A percentile compares a stretch with the other conserved stretches of the same genome.
Evolutionary conservation across 1,139 yeast species (phyloP).

Genomic region (Lodderomyces orthopsilosis): DNA sequence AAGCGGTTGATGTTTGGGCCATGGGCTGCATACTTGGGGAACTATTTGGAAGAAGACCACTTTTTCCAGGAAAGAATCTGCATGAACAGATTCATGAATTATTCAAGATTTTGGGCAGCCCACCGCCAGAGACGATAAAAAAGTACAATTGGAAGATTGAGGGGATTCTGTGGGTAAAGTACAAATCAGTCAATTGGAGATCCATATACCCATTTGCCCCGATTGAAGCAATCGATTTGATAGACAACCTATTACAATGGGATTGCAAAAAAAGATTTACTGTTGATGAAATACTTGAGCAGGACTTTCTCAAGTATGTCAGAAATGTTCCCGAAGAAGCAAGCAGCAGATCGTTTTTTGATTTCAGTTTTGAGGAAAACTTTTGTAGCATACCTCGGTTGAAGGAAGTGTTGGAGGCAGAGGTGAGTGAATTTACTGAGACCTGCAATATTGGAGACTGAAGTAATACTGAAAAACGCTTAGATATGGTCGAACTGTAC

Average conservation of each 20-base stretch:
- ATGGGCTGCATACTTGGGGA: constrained; percentile 79
- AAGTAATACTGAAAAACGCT: too few species aligned
- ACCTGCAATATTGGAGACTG: constrained; percentile 7
- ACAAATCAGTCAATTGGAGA: constrained; percentile 42
- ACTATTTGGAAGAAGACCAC: constrained; percentile 66
- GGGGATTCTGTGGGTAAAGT: constrained; percentile 13
- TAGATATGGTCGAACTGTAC: too few species aligned
- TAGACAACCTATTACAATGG: constrained; percentile 60
- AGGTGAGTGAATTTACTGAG: constrained; percentile 33
- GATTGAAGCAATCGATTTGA: constrained; percentile 38
- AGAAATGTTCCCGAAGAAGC: constrained; percentile 54
- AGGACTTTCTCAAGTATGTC: constrained; percentile 46
- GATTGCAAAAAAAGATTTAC: constrained; percentile 46
- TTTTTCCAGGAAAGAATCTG: constrained; percentile 70
- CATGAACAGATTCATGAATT: constrained; percentile 63
- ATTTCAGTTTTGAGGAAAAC: constrained; percentile 58
- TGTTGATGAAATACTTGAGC: constrained; percentile 51
- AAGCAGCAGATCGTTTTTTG: constrained; percentile 44
- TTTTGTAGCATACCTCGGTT: constrained; percentile 37
- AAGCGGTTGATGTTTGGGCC: constrained; percentile 77
- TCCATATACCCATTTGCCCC: constrained; percentile 60
- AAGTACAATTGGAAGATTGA: constrained; percentile 28
- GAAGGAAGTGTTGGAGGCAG: constrained; percentile 44
- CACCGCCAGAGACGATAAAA: constrained; percentile 39
- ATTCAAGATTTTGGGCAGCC: constrained; percentile 62